phyloP scores from a whole-genome alignment of 768 basidiomycete species.

The Naematelia aurantialba region DNA sequence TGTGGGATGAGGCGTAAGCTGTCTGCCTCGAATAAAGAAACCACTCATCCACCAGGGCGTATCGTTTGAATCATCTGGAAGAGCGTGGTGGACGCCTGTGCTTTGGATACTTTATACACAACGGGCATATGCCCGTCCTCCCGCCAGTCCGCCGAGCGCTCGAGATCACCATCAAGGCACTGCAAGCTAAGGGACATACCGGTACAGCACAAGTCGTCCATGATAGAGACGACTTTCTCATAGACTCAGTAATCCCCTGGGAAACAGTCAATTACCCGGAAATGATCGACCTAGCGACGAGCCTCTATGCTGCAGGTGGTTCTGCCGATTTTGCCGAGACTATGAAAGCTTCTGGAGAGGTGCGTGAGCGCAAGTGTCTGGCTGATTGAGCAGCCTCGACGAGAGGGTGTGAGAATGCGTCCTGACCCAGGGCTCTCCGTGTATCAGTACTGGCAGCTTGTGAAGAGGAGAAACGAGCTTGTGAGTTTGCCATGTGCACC shows the following conservation, averaged over 20 bases:
- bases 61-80: no score
- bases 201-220: background rate
- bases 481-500: background rate
- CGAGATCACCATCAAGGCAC: background rate
- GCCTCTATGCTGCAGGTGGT: background rate
- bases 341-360: conserved; percentile 6
- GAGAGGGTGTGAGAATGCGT: background rate
- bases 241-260: conserved; percentile 2
- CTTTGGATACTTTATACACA: conserved; percentile 2
- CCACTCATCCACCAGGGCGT: no score
- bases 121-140: background rate
- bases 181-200: conserved; percentile 5
- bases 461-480: background rate
- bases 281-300: background rate
- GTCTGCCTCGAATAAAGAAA: background rate
- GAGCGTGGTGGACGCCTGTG: background rate
- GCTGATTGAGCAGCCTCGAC: background rate
- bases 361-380: background rate
- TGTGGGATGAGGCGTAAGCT: conserved; percentile 4
- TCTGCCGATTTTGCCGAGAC: conserved; percentile 6
- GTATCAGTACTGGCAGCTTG: conserved; percentile 5
- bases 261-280: background rate
- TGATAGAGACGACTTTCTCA: background rate
- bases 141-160: conserved; percentile 5
- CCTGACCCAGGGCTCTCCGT: conserved; percentile 2